Percentiles rank a stretch among this genome's conserved stretches.
Evolutionary conservation across 2,329 filamentous ascomycete species (phyloP).

Genomic region (Diaporthe vexans): DNA sequence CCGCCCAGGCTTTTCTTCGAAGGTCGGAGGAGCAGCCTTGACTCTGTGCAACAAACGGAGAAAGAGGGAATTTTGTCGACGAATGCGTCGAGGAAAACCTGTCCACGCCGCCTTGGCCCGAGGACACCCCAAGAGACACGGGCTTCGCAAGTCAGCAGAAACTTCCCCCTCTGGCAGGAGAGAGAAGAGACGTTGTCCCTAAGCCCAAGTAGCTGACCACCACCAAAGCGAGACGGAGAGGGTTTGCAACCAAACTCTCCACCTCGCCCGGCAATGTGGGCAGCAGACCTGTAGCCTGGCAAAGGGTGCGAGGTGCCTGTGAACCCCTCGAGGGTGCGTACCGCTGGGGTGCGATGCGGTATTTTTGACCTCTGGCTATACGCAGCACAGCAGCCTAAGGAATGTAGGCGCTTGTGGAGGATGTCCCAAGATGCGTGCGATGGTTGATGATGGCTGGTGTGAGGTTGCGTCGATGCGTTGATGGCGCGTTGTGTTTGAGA

Average conservation of each 20-base stretch:
- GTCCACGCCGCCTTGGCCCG: slow-evolving; percentile 29
- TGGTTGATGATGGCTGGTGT: not conserved
- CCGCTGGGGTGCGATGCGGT: slow-evolving; percentile 30
- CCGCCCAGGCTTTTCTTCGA: slow-evolving; percentile 27
- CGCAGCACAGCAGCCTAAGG: slow-evolving; percentile 25
- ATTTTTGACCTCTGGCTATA: slow-evolving; percentile 18
- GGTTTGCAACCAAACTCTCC: slow-evolving; percentile 23
- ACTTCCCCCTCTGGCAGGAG: not conserved
- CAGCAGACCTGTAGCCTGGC: slow-evolving; percentile 27
- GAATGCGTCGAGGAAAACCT: slow-evolving; percentile 14
- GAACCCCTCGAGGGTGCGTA: slow-evolving; percentile 7
- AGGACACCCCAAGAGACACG: slow-evolving; percentile 24
- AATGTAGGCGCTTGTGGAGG: slow-evolving; percentile 20
- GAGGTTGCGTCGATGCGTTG: slow-evolving; percentile 6
- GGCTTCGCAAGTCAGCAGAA: slow-evolving; percentile 30
- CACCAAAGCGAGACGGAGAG: slow-evolving; percentile 1
- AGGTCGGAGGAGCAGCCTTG: slow-evolving; percentile 8
- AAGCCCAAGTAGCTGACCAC: not conserved
- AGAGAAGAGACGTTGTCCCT: slow-evolving; percentile 27
- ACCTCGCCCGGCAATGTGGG: not conserved
- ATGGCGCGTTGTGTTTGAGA: not conserved
- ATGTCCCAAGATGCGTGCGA: slow-evolving; percentile 11
- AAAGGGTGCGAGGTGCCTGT: slow-evolving; percentile 33
- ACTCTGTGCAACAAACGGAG: not conserved
- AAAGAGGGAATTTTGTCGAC: not conserved